Base-by-base conservation (phyloP, 2,329 filamentous ascomycete genomes). In the Epichloe glyceriae region DNA sequence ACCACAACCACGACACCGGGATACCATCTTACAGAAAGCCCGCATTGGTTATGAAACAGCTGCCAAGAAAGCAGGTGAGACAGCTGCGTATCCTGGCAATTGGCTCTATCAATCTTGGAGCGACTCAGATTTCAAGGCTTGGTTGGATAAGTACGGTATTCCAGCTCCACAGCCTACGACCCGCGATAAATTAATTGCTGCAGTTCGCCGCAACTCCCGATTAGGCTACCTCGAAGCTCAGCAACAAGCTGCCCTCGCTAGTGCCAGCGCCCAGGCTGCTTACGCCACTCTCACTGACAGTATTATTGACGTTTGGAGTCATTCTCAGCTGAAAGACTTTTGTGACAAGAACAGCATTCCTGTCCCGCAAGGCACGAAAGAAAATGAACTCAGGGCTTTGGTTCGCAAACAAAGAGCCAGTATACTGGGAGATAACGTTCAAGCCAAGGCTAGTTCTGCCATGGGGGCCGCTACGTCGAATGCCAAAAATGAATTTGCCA, bases 101-200 rank as follows among this genome's bases (percentile, higher is more conserved):
- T 97, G 93, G 93, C 73, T 97, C 42, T 98, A 96, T 64, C 78
- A 83, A 54, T 76, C 84, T 7, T 98, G 93, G 93, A 84, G 86
- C 49, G 87, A 95, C 57, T 96, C 90, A 57, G 91, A 96, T 47
- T 72, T 95, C 55, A 97, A 97, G 75, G 79, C 86, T 57, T 98
- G 87, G 85, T 83, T 96, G 45, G 93, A 97, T 61, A 83, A 85
- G 58, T 82, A 88, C 58, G 93, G 93, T 48, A 82, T 91, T 67
- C 84, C 88, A 12, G 86, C 80, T 50, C 91, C 93, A 54, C 91
- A 97, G 66, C 86, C 88, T 33, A 80, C 80, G 46, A 83, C 74
- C 54, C 88, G 93, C 54, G 90, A 97, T 70, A 88, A 88, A 68
- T 76, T 97, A 48, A 83, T 98, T 64, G 88, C 93, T 47, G 78